Evolutionary conservation across 1,284 basidiomycete genomes (phyloP), one percentile per base, ranked within the genome.

Genomic region (Cronartium ribicola): DNA sequence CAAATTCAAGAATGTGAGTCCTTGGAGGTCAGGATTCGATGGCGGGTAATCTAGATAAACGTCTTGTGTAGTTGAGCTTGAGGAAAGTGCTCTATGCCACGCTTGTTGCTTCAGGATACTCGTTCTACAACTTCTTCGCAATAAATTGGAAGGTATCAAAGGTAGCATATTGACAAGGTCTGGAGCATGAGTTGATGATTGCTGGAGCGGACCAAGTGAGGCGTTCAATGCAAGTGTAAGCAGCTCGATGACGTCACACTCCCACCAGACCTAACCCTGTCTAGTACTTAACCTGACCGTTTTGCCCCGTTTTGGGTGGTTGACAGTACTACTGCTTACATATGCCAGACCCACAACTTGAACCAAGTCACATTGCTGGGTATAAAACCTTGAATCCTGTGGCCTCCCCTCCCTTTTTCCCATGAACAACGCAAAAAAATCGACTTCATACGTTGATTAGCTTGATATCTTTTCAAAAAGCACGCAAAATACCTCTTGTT

Each of bases 1-100:
- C 77, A 96, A 85, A 44, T 81, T 82, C 22, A 85, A 78, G 46
- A 81, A 80, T 48, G 81, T 79, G 40, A 84, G 82, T 20, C 83
- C 82, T 20, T 75, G 73, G 14, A 63, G 22, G 11, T 63, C 65
- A 14, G 66, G 41, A 46, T 44, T 61, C 36, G 48, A 41, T 22
- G 59, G 51, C 43, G 55, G 37, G 39, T 72, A 57, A 17, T 75
- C 64, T 51, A 66, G 55, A 72, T 67, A 73, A 57, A 57, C 66
- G 20, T 44, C n/a, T 8, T 67, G 36, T 14, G 62, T 37, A 17
- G 57, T 37, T n/a, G 70, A 60, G 11, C 17, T 68, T 6, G 67
- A 72, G 60, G 63, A 66, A 8, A 57, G 36, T 57, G 3, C 3
- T 57, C 51, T n/a, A 22, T 7, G 20, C 17, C 20, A 57, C 36